Percentiles rank a stretch among this genome's conserved stretches.
Conservation (phyloP, 345 rosid species). For the Syzygium jambos region DNA sequence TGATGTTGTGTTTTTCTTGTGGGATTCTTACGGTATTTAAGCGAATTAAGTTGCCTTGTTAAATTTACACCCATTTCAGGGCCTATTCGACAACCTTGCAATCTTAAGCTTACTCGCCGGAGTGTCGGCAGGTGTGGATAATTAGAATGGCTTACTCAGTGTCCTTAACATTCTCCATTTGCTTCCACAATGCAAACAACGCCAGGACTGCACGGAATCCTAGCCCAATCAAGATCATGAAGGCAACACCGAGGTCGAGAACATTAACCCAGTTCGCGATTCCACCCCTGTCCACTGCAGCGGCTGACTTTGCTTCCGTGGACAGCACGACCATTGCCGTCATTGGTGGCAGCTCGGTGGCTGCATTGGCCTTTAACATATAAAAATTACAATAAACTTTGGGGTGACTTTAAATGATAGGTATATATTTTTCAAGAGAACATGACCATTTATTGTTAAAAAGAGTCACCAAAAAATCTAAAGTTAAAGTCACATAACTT, state of each 20-base stretch:
- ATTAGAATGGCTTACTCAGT: slow-evolving; percentile 44
- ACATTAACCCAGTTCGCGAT: slow-evolving; percentile 8
- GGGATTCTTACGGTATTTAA: not conserved
- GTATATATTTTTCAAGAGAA: not conserved
- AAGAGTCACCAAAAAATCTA: not conserved
- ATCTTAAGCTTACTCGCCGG: not conserved
- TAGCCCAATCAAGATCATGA: not conserved
- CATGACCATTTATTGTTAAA: not conserved
- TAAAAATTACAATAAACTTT: no score
- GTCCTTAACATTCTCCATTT: slow-evolving; percentile 33
- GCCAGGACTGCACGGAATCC: slow-evolving; percentile 19
- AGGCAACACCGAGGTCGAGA: slow-evolving; percentile 3
- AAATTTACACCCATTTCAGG: not conserved
- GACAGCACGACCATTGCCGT: slow-evolving; percentile 58
- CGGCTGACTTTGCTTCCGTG: slow-evolving; percentile 29
- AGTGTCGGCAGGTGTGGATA: not conserved
- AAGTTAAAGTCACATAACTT: no score
- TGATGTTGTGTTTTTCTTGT: not conserved
- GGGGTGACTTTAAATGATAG: not conserved
- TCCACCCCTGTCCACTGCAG: slow-evolving; percentile 27
- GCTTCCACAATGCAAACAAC: slow-evolving; percentile 5
- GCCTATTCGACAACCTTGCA: not conserved
- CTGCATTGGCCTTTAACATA: slow-evolving; percentile 33
- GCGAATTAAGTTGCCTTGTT: not conserved
- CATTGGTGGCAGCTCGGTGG: slow-evolving; percentile 68